Conservation (phyloP, 2,329 filamentous ascomycete species). For the Metarhizium humberi region DNA sequence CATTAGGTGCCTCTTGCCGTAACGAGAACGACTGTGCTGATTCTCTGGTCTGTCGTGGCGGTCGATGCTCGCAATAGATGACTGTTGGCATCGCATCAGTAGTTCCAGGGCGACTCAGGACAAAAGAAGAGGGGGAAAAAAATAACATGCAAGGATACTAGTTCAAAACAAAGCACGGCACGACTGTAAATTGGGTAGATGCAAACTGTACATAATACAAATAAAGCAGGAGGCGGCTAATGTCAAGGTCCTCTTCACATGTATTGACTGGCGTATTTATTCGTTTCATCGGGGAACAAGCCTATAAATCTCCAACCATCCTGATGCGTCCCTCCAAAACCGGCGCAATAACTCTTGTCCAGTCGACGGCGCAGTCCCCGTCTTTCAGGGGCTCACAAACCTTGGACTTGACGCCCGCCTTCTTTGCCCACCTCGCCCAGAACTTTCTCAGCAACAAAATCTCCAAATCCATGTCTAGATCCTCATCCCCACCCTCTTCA, state of each 20-base stretch:
- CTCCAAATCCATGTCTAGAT: slow-evolving; percentile 39
- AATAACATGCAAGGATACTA: too few relatives aligned
- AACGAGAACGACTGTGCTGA: slow-evolving; percentile 14
- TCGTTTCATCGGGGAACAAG: background rate
- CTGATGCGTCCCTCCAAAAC: slow-evolving; percentile 67
- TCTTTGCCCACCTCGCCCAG: slow-evolving; percentile 62
- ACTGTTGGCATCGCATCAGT: too few relatives aligned
- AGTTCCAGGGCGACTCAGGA: too few relatives aligned
- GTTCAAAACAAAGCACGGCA: too few relatives aligned
- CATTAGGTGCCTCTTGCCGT: slow-evolving; percentile 14
- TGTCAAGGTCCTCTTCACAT: too few relatives aligned
- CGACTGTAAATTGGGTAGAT: too few relatives aligned
- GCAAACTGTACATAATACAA: too few relatives aligned
- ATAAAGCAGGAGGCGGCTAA: too few relatives aligned
- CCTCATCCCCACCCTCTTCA: slow-evolving; percentile 13
- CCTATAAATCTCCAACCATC: slow-evolving; percentile 24
- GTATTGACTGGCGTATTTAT: background rate
- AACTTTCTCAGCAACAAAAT: slow-evolving; percentile 59
- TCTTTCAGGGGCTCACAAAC: slow-evolving; percentile 47
- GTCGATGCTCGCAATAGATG: slow-evolving; percentile 10
- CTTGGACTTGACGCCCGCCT: slow-evolving; percentile 50
- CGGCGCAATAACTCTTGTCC: slow-evolving; percentile 75
- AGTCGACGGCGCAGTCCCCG: slow-evolving; percentile 54
- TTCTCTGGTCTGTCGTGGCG: slow-evolving; percentile 13
- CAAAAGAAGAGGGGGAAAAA: too few relatives aligned